Conservation (phyloP, 202 grass and related monocot genomes). For the Elaeis oleifera region DNA sequence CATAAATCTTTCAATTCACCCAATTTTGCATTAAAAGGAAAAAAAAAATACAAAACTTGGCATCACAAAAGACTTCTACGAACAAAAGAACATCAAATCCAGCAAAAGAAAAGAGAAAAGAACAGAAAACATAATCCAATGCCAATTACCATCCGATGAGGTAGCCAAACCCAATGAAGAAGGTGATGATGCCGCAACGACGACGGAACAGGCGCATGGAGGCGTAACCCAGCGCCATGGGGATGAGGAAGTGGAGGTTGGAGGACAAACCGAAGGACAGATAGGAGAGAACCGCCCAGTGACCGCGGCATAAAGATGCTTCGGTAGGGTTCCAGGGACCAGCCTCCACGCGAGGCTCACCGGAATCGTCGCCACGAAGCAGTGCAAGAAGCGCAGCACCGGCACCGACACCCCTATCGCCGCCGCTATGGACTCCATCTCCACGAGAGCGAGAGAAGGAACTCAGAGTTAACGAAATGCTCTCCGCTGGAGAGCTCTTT, state of each 20-base stretch:
- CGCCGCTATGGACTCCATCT: constrained; percentile 66
- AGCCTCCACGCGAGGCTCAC: constrained; percentile 67
- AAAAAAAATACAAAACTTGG: too few relatives aligned
- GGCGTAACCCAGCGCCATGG: constrained; percentile 74
- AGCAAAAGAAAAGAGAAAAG: not conserved
- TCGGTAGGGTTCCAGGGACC: constrained; percentile 40
- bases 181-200: constrained; percentile 68
- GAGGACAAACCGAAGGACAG: constrained; percentile 75
- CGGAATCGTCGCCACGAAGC: constrained; percentile 91
- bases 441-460: not conserved
- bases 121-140: constrained; percentile 9
- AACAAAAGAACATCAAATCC: too few relatives aligned
- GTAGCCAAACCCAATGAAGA: constrained; percentile 84
- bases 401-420: constrained; percentile 86
- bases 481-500: too few relatives aligned
- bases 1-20: too few relatives aligned
- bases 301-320: constrained; percentile 79
- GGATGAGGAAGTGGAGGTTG: constrained; percentile 87
- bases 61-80: too few relatives aligned
- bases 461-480: too few relatives aligned
- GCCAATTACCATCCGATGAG: constrained; percentile 81
- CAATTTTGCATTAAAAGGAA: too few relatives aligned
- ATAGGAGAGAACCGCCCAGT: constrained; percentile 69
- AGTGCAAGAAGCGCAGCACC: constrained; percentile 88
- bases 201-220: constrained; percentile 64